phyloP scores from a whole-genome alignment of 441 rosid species.

The Croton setiger region DNA sequence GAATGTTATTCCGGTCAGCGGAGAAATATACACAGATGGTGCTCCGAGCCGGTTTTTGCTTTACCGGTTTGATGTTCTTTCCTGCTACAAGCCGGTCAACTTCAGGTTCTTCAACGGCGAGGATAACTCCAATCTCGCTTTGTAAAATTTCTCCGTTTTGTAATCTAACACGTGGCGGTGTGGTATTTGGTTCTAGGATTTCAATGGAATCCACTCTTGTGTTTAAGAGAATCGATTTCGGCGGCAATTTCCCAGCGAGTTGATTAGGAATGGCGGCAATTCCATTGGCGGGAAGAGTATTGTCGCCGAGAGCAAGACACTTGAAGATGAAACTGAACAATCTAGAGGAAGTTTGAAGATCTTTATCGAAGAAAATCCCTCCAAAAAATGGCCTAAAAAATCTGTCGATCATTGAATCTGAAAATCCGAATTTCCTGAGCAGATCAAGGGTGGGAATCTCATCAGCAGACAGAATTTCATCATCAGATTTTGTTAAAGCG shows the following conservation, averaged over 20 bases:
- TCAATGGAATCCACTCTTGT: constrained; percentile 51
- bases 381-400: constrained; percentile 90
- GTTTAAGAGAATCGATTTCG: constrained; percentile 47
- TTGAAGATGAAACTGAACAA: constrained; percentile 78
- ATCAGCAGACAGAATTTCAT: constrained; percentile 38
- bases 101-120: constrained; percentile 78
- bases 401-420: constrained; percentile 47
- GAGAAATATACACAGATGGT: constrained; percentile 75
- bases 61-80: constrained; percentile 27
- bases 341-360: constrained; percentile 74
- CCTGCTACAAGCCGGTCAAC: constrained; percentile 51
- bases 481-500: constrained; percentile 52
- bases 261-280: constrained; percentile 75
- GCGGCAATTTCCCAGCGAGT: constrained; percentile 51
- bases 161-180: constrained; percentile 41
- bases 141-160: constrained; percentile 44
- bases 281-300: constrained; percentile 74
- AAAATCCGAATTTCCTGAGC: constrained; percentile 57
- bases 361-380: constrained; percentile 76
- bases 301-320: constrained; percentile 86
- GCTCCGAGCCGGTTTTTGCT: constrained; percentile 44
- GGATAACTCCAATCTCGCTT: constrained; percentile 60
- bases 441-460: constrained; percentile 56
- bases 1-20: constrained; percentile 46
- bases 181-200: constrained; percentile 23